phyloP scores from a whole-genome alignment of 148 eudicot genomes.

The Amaranthus palmeri region DNA sequence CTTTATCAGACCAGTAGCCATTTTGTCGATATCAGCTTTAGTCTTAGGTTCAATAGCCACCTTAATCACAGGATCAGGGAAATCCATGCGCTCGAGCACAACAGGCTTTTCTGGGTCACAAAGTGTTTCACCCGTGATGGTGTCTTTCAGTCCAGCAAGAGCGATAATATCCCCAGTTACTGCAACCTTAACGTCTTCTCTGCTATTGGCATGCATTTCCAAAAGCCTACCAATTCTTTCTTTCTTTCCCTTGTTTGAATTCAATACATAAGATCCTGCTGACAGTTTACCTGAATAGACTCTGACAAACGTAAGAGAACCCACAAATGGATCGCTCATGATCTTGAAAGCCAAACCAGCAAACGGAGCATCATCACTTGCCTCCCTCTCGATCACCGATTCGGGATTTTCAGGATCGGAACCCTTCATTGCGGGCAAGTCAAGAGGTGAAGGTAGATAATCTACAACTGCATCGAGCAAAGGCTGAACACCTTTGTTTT shows the following conservation, averaged over 20 bases:
- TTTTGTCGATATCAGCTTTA: slow-evolving; percentile 91
- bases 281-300: slow-evolving; percentile 78
- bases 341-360: slow-evolving; percentile 93
- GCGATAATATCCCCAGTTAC: slow-evolving; percentile 92
- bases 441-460: slow-evolving; percentile 90
- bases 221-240: slow-evolving; percentile 93
- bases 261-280: slow-evolving; percentile 87
- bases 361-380: slow-evolving; percentile 90
- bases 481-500: slow-evolving; percentile 98
- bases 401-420: slow-evolving; percentile 93
- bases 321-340: slow-evolving; percentile 95
- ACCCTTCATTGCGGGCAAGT: slow-evolving; percentile 86
- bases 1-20: slow-evolving; percentile 76
- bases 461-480: slow-evolving; percentile 98
- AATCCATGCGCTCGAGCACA: slow-evolving; percentile 94
- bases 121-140: slow-evolving; percentile 93
- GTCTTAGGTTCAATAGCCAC: slow-evolving; percentile 99
- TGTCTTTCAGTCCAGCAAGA: slow-evolving; percentile 93
- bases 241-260: slow-evolving; percentile 93
- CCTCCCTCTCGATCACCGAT: slow-evolving; percentile 46
- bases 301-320: slow-evolving; percentile 92
- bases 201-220: slow-evolving; percentile 98
- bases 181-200: slow-evolving; percentile 88
- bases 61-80: slow-evolving; percentile 99
- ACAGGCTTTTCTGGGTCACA: slow-evolving; percentile 73